phyloP scores from a whole-genome alignment of 2,329 filamentous ascomycete genomes.

The Trichophyton rubrum region DNA sequence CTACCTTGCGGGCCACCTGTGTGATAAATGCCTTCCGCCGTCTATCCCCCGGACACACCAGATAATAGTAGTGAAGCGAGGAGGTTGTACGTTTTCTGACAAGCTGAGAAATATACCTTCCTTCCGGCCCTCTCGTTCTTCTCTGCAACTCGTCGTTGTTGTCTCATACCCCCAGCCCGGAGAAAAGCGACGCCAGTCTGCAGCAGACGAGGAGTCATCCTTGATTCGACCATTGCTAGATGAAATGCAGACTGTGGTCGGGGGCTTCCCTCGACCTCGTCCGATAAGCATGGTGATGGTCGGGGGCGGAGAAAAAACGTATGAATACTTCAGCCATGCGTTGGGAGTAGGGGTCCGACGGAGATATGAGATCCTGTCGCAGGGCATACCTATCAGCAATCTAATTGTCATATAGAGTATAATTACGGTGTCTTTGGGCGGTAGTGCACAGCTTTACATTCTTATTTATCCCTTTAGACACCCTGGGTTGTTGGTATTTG shows the following conservation, averaged over 20 bases:
- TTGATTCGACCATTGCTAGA: conserved; percentile 61
- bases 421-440: neutral
- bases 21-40: conserved; percentile 41
- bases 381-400: conserved; percentile 68
- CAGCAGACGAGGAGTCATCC: conserved; percentile 26
- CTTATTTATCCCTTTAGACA: neutral
- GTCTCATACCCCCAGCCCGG: conserved; percentile 29
- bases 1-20: conserved; percentile 60
- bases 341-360: conserved; percentile 61
- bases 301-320: conserved; percentile 54
- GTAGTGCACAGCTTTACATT: neutral
- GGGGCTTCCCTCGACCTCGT: conserved; percentile 55
- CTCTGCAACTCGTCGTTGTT: conserved; percentile 59
- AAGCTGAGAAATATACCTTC: conserved; percentile 79
- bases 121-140: conserved; percentile 48
- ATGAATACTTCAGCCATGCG: conserved; percentile 51
- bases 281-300: conserved; percentile 77
- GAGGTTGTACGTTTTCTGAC: conserved; percentile 68
- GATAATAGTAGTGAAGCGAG: conserved; percentile 68
- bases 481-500: neutral
- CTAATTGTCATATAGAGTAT: conserved; percentile 36
- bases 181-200: conserved; percentile 11
- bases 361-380: conserved; percentile 67
- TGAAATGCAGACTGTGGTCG: conserved; percentile 56
- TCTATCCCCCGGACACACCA: conserved; percentile 49